A percentile compares a stretch with the other conserved stretches of the same genome.
Evolutionary conservation across 257 asterid species (phyloP).

Genomic region (Solanum paucissectum): DNA sequence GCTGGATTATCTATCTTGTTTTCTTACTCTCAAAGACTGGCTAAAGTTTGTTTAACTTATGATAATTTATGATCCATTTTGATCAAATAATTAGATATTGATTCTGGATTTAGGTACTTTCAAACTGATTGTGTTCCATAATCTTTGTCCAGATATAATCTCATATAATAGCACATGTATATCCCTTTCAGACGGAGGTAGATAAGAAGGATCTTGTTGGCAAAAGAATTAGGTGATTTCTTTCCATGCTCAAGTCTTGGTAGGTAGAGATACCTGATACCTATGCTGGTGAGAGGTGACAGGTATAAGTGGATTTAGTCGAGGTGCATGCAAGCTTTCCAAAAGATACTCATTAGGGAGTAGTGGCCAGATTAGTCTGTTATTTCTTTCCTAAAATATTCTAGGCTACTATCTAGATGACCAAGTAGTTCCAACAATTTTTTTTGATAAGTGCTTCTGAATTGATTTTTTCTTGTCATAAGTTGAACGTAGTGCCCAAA

Average conservation of each 20-base stretch:
- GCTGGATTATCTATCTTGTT: not conserved
- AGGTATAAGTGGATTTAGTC: not conserved
- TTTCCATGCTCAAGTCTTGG: not conserved
- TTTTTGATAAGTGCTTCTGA: not conserved
- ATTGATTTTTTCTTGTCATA: not conserved
- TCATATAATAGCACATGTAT: not conserved
- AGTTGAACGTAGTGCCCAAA: not conserved
- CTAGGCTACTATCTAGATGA: not conserved
- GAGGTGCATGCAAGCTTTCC: not conserved
- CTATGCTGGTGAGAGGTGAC: not conserved
- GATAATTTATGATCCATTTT: not conserved
- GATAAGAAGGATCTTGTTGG: not conserved
- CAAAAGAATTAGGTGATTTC: not conserved
- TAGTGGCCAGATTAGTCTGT: not conserved
- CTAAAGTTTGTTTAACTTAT: not conserved
- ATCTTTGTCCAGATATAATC: not conserved
- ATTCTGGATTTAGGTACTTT: not conserved
- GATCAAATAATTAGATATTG: not conserved
- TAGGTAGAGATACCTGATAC: not conserved
- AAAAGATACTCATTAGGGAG: not conserved
- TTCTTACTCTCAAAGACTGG: not conserved
- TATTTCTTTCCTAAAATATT: not conserved
- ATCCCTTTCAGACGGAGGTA: not conserved
- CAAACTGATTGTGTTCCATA: not conserved
- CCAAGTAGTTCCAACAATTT: not conserved